Conservation (phyloP, 1,139 yeast species). For the Suhomyces anneliseae region DNA sequence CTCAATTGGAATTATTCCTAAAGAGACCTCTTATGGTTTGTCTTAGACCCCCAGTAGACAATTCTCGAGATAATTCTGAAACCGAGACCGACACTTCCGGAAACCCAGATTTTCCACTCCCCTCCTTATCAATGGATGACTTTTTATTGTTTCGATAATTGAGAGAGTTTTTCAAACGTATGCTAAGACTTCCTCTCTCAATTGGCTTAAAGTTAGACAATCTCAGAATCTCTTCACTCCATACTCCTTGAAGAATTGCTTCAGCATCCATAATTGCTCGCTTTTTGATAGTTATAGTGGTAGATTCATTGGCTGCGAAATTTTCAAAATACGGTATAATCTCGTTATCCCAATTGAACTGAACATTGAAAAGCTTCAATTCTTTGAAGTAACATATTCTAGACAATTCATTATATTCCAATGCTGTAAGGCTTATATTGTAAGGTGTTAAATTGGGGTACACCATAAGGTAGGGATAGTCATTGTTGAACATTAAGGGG, state of each 20-base stretch:
- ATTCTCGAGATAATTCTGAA: neutral
- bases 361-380: constrained; percentile 9
- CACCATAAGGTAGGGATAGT: constrained; percentile 8
- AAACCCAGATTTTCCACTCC: too few species aligned
- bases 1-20: too few species aligned
- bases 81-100: too few species aligned
- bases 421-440: constrained; percentile 13
- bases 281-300: neutral
- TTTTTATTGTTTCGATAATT: neutral
- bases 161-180: neutral
- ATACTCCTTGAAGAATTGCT: neutral
- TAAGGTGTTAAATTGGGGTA: constrained; percentile 20
- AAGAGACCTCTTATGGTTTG: neutral
- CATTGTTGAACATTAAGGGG: constrained; percentile 27
- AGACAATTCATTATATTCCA: constrained; percentile 4
- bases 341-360: constrained; percentile 9
- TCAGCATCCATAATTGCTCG: neutral
- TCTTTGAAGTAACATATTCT: constrained; percentile 19
- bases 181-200: neutral
- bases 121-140: neutral
- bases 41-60: neutral
- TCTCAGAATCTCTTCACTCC: constrained; percentile 1
- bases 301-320: constrained; percentile 1
- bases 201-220: too few species aligned
- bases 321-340: neutral